Evolutionary conservation across 192 early-diverging fungal species (phyloP).

Genomic region (Podila verticillata): DNA sequence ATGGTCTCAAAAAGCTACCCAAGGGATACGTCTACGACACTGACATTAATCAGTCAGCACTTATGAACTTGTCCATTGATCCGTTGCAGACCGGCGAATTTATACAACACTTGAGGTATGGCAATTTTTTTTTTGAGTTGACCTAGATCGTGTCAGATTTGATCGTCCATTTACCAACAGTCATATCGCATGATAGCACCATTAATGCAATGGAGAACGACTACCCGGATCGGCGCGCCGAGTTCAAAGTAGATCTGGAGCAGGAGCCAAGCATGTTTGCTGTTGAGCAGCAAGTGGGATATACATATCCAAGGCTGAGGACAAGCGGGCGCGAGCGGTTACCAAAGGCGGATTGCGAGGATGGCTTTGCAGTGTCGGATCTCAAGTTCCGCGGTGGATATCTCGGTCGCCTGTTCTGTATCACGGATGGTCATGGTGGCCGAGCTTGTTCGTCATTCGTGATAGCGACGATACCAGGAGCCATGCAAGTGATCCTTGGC

Average conservation of each 20-base stretch:
- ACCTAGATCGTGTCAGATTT: not conserved
- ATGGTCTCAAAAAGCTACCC: constrained; percentile 29
- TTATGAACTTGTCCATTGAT: constrained; percentile 25
- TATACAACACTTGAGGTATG: constrained; percentile 24
- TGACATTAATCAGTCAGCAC: constrained; percentile 22
- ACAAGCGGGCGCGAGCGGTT: constrained; percentile 55
- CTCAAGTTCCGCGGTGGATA: constrained; percentile 43
- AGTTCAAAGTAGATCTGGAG: constrained; percentile 49
- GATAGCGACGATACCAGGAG: constrained; percentile 54
- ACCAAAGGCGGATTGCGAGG: constrained; percentile 63
- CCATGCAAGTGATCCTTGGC: constrained; percentile 56
- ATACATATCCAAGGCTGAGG: constrained; percentile 64
- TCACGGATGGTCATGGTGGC: constrained; percentile 70
- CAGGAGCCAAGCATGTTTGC: constrained; percentile 60
- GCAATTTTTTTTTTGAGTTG: not conserved
- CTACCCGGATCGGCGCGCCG: constrained; percentile 25
- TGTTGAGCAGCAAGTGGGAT: constrained; percentile 64
- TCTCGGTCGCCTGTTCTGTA: constrained; percentile 58
- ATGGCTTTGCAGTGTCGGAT: constrained; percentile 62
- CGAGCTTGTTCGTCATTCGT: constrained; percentile 65
- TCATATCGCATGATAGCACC: not conserved
- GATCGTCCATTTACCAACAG: not conserved
- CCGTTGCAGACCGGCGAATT: constrained; percentile 26
- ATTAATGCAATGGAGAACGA: constrained; percentile 29
- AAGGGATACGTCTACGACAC: constrained; percentile 37